Conservation (phyloP, 306 rosid genomes). For the Dalbergia oliveri region DNA sequence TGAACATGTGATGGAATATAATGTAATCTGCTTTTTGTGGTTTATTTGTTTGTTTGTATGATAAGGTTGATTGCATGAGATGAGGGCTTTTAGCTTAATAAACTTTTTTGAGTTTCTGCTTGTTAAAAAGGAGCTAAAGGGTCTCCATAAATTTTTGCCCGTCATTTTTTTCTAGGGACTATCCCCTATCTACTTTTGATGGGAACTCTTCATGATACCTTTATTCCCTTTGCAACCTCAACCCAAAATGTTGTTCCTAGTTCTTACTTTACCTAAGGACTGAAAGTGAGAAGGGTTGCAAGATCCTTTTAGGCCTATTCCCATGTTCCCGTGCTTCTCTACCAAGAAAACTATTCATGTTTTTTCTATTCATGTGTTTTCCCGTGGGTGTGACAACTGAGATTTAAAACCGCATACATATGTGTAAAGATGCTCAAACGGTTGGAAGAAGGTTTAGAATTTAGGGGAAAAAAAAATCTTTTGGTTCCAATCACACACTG, state of each 20-base stretch:
- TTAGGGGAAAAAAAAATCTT: constrained; percentile 41
- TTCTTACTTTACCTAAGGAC: constrained; percentile 47
- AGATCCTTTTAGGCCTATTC: constrained; percentile 58
- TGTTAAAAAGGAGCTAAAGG: too few species aligned
- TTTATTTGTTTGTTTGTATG: constrained; percentile 15
- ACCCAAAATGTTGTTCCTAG: too few species aligned
- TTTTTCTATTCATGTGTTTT: constrained; percentile 41
- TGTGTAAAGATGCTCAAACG: constrained; percentile 74
- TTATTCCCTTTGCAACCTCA: too few species aligned
- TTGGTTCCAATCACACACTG: constrained; percentile 70
- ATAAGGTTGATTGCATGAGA: constrained; percentile 28
- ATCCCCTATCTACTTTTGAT: too few species aligned
- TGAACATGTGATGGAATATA: constrained; percentile 43
- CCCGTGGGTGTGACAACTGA: constrained; percentile 47
- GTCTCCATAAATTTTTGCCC: too few species aligned
- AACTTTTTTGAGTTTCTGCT: too few species aligned
- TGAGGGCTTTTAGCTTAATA: constrained; percentile 50
- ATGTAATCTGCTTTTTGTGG: constrained; percentile 30
- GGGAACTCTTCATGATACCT: too few species aligned
- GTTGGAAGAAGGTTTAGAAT: constrained; percentile 68
- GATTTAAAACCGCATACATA: constrained; percentile 46
- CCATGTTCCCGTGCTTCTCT: constrained; percentile 48
- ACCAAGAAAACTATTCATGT: constrained; percentile 44
- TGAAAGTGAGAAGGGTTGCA: constrained; percentile 51
- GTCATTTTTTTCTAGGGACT: too few species aligned